These are phyloP conservation scores for Camellia japonica DNA, from an alignment of 148 eudicot species.

Conservation along the genomic window DNA sequence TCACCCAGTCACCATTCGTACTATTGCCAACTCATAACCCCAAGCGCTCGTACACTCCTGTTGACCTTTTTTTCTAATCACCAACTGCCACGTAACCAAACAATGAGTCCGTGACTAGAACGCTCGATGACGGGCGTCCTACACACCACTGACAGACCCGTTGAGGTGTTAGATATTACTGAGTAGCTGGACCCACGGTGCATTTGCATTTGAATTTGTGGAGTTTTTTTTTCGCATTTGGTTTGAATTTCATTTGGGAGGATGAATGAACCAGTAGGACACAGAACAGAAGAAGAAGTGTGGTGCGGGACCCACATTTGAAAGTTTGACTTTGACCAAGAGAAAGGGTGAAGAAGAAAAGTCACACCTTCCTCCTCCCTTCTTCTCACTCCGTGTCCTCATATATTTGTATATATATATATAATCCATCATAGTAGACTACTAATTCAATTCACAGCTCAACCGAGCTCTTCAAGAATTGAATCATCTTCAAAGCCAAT, in stretches of 20 bases:
- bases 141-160: background rate
- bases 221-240: constrained; percentile 6
- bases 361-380: constrained; percentile 65
- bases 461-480: background rate
- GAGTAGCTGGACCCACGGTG: background rate
- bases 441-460: background rate
- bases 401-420: background rate
- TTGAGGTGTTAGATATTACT: constrained; percentile 18
- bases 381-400: constrained; percentile 29
- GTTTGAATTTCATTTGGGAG: constrained; percentile 16
- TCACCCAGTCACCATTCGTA: background rate
- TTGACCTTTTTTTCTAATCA: too few relatives aligned
- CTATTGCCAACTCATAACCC: too few relatives aligned
- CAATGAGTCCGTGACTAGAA: background rate
- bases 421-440: background rate
- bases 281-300: constrained; percentile 32
- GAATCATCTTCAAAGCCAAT: background rate
- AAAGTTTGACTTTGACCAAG: constrained; percentile 51
- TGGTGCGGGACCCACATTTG: constrained; percentile 34
- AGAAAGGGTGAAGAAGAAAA: constrained; percentile 38
- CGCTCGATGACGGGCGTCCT: background rate
- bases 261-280: constrained; percentile 31
- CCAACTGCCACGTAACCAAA: too few relatives aligned
- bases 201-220: constrained; percentile 25
- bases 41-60: too few relatives aligned